phyloP scores from a whole-genome alignment of 768 basidiomycete genomes.

The Suillus cothurnatus region DNA sequence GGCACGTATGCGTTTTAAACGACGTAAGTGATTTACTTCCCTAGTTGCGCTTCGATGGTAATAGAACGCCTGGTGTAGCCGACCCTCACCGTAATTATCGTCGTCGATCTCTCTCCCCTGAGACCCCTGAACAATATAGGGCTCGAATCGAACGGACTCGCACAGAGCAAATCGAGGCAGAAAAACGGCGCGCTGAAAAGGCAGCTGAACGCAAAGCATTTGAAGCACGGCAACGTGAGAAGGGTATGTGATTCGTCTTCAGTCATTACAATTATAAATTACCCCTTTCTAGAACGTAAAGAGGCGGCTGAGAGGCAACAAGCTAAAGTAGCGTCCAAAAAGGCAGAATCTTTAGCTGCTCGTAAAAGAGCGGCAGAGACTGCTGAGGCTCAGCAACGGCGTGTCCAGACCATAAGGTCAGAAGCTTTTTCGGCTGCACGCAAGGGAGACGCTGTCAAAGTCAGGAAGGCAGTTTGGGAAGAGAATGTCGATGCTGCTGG shows the following conservation, averaged over 20 bases:
- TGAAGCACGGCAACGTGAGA: slow-evolving; percentile 49
- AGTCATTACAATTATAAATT: slow-evolving; percentile 13
- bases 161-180: slow-evolving; percentile 58
- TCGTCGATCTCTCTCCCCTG: slow-evolving; percentile 28
- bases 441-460: slow-evolving; percentile 48
- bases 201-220: slow-evolving; percentile 49
- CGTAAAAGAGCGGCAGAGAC: slow-evolving; percentile 51
- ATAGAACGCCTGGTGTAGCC: slow-evolving; percentile 15
- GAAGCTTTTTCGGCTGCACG: slow-evolving; percentile 69
- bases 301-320: slow-evolving; percentile 62
- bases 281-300: slow-evolving; percentile 45
- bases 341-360: slow-evolving; percentile 51
- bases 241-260: slow-evolving; percentile 38
- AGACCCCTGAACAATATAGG: slow-evolving; percentile 54
- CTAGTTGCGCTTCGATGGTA: slow-evolving; percentile 10
- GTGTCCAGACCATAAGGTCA: slow-evolving; percentile 58
- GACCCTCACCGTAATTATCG: slow-evolving; percentile 25
- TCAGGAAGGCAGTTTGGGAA: slow-evolving; percentile 71
- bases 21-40: slow-evolving; percentile 29
- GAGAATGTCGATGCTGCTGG: slow-evolving; percentile 71
- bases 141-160: slow-evolving; percentile 50
- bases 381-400: slow-evolving; percentile 47
- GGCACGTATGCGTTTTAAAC: slow-evolving; percentile 26
- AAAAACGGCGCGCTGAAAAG: slow-evolving; percentile 53
- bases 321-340: slow-evolving; percentile 54